phyloP scores from a whole-genome alignment of 331 rosid genomes.

The Quercus tomentella region DNA sequence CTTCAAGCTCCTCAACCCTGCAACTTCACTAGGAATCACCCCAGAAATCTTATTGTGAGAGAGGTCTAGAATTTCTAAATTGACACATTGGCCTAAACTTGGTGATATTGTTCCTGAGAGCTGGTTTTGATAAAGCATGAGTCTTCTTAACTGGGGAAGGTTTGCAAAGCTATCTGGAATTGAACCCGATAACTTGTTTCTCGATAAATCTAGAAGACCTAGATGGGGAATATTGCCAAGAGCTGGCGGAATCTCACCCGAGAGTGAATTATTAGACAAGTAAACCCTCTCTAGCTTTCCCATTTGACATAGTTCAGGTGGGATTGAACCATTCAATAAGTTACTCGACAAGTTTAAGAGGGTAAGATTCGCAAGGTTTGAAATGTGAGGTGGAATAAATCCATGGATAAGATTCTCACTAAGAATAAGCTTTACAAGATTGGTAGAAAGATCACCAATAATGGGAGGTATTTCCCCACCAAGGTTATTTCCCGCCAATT shows the following conservation, averaged over 20 bases:
- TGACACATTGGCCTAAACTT: slow-evolving; percentile 72
- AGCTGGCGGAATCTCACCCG: slow-evolving; percentile 71
- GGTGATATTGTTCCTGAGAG: slow-evolving; percentile 78
- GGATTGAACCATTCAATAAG: slow-evolving; percentile 73
- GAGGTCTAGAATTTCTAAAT: slow-evolving; percentile 80
- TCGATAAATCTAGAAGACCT: slow-evolving; percentile 78
- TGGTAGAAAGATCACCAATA: slow-evolving; percentile 70
- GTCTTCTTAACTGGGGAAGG: slow-evolving; percentile 72
- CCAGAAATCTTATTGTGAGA: slow-evolving; percentile 71
- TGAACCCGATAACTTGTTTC: slow-evolving; percentile 74
- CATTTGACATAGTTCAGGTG: slow-evolving; percentile 49
- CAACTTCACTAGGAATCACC: slow-evolving; percentile 70
- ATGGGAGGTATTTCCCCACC: slow-evolving; percentile 70
- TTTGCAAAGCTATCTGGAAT: slow-evolving; percentile 80
- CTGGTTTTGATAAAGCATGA: slow-evolving; percentile 63
- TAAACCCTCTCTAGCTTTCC: slow-evolving; percentile 63
- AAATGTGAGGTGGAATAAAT: slow-evolving; percentile 62
- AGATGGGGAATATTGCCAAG: slow-evolving; percentile 59
- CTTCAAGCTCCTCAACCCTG: slow-evolving; percentile 76
- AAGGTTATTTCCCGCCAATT: slow-evolving; percentile 70
- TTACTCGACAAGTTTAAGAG: slow-evolving; percentile 79
- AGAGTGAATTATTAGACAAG: slow-evolving; percentile 75
- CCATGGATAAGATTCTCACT: slow-evolving; percentile 66
- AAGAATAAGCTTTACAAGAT: slow-evolving; percentile 50
- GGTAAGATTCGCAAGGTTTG: slow-evolving; percentile 63